Evolutionary conservation across 2,329 filamentous ascomycete species (phyloP), one percentile per base, ranked within the genome.

Genomic region (Malbranchea cinnamomea): DNA sequence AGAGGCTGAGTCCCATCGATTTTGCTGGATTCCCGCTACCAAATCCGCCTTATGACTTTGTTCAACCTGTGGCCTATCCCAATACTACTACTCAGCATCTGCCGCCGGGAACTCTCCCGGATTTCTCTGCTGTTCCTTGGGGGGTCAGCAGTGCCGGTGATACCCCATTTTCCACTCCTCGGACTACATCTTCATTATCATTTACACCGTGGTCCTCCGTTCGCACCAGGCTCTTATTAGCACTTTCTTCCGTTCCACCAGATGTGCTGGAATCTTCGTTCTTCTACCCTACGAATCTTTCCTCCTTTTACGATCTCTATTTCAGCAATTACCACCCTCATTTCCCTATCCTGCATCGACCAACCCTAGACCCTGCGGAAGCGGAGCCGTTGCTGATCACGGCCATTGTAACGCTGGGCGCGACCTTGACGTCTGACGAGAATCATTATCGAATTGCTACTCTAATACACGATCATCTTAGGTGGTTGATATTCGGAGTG

Each of bases 271-370:
- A 36, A 11, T 41, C 37, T 6, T 36, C 40, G 10, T 47, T 47
- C 18, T 47, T 47, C 25, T 36, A 43, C 13, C 38, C 42, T 1
- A 32, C 30, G 4, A 45, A 43, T 21, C 29, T 47, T 2, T 33
- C 33, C 5, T 23, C 32, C 6, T 47, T 47, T 26, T 44, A 34
- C 31, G 35, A 44, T 23, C 27, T 43, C 6, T 47, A 46, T 25
- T 46, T 47, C 25, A 33, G 36, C 14, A 45, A 46, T 32, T 47
- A 47, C 20, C 41, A 46, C 28, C 37, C 45, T 4, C 45, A 47
- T 34, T 47, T 47, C 34, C 45, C 45, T 2, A 47, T 47, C 15
- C 9, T 46, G 14, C 43, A 47, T 28, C 28, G 35, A 29, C 33
- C 43, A 6, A 45, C 43, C 3, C 32, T 47, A 6, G 20, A 37